Evolutionary conservation across 495 filamentous ascomycete species (phyloP).

Genomic region (Collariella sp.): DNA sequence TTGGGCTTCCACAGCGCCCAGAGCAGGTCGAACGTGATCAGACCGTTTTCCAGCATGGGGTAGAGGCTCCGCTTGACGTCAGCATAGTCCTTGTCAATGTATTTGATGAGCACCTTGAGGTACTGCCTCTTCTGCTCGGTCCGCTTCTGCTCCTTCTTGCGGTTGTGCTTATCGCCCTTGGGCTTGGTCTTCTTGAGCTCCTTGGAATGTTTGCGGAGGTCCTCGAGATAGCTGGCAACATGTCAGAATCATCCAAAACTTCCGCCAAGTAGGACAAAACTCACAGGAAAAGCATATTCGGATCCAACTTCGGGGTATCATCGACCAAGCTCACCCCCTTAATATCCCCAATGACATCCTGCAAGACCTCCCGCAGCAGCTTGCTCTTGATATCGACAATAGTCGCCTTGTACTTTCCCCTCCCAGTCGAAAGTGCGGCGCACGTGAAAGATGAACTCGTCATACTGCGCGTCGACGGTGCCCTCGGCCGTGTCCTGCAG

Average conservation of each 20-base stretch:
- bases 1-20: constrained; percentile 93
- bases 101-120: constrained; percentile 69
- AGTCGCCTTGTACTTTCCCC: constrained; percentile 70
- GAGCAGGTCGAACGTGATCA: constrained; percentile 82
- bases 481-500: constrained; percentile 72
- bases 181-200: constrained; percentile 50
- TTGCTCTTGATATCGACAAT: constrained; percentile 82
- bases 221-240: constrained; percentile 56
- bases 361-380: constrained; percentile 60
- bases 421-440: constrained; percentile 82
- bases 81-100: constrained; percentile 74
- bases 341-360: constrained; percentile 70
- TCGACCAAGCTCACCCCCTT: constrained; percentile 75
- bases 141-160: constrained; percentile 54
- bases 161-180: constrained; percentile 47
- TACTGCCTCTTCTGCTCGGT: constrained; percentile 59
- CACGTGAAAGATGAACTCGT: constrained; percentile 81
- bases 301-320: constrained; percentile 70
- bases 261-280: constrained; percentile 1
- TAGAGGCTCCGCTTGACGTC: constrained; percentile 70
- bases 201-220: constrained; percentile 57
- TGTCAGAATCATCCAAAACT: constrained; percentile 3
- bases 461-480: constrained; percentile 63
- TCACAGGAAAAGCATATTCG: constrained; percentile 76
- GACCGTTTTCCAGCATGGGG: constrained; percentile 71